These are phyloP conservation scores for Neurospora sp. DNA, from an alignment of 495 filamentous ascomycete genomes.

Conservation along the genomic window DNA sequence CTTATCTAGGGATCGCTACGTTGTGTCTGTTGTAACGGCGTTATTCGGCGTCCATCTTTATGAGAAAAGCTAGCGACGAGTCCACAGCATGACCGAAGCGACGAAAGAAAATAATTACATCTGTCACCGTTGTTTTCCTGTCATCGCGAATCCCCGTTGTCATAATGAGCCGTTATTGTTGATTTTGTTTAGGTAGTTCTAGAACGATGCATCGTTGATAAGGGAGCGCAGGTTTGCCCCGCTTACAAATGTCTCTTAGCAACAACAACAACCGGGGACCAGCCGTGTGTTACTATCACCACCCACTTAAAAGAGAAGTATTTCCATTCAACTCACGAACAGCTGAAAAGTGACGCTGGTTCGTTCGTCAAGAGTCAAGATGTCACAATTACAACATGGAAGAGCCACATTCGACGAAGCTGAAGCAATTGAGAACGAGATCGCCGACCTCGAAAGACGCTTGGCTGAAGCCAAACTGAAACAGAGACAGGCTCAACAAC, in stretches of 20 bases:
- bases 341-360: background rate
- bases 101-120: background rate
- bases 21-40: background rate
- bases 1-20: background rate
- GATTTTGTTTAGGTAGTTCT: background rate
- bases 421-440: constrained; percentile 17
- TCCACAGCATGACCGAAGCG: background rate
- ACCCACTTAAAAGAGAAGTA: background rate
- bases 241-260: background rate
- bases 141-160: background rate
- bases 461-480: constrained; percentile 26
- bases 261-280: background rate
- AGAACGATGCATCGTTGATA: background rate
- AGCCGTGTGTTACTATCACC: background rate
- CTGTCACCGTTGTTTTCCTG: background rate
- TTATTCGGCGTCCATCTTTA: background rate
- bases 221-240: background rate
- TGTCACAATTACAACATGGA: background rate
- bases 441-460: constrained; percentile 28
- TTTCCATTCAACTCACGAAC: background rate
- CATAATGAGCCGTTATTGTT: background rate
- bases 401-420: background rate
- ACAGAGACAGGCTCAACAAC: constrained; percentile 2
- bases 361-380: background rate
- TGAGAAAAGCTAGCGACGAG: background rate